Evolutionary conservation across 1,139 yeast species (phyloP), one percentile per base, ranked within the genome.

Genomic region (Debaryomyces subglobosus): DNA sequence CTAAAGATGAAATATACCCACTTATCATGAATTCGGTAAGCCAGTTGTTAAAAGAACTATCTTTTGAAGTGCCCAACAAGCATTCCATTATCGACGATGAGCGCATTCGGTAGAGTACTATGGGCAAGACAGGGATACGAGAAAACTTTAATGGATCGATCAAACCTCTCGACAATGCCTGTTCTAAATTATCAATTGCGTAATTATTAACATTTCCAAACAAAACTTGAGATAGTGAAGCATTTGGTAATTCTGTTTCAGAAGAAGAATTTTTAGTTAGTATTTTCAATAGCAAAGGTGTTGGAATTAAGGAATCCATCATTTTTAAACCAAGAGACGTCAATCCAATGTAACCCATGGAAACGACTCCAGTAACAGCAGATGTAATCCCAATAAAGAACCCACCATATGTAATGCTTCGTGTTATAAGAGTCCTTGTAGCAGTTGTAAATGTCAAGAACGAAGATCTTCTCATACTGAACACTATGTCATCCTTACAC

Each of bases 341-440:
- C 15, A 76, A 56, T 0, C 77, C 78, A 29, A 74, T 66, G 52
- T 73, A 72, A 0, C 77, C 75, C 69, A 74, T 65, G 3, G 78
- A 70, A 3, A 72, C 62, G 0, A 75, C 60, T 1, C 81, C 81
- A 0, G 79, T 71, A 10, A 71, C 61, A 2, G 78, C 79, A 1
- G 77, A 71, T 2, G 77, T 61, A 7, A 75, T 43, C 0, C 74
- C 76, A n/a, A 74, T 51, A 44, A 72, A 64, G 3, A 73, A 43
- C 3, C 71, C 68, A 8, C 74, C 66, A 49, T 65, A 67, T 51
- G 68, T 71, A 6, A 70, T 55, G 1, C 65, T 51, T 32, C 62
- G 57, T 1, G 64, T 54, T 2, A 69, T 39, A n/a, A 60, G 37
- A 1, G 62, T 40, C 36, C 65, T 61, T 3, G 63, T 40, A 12